A percentile compares a stretch with the other conserved stretches of the same genome.
phyloP scores from a whole-genome alignment of 1,284 basidiomycete genomes.

The Apiotrichum brassicae region DNA sequence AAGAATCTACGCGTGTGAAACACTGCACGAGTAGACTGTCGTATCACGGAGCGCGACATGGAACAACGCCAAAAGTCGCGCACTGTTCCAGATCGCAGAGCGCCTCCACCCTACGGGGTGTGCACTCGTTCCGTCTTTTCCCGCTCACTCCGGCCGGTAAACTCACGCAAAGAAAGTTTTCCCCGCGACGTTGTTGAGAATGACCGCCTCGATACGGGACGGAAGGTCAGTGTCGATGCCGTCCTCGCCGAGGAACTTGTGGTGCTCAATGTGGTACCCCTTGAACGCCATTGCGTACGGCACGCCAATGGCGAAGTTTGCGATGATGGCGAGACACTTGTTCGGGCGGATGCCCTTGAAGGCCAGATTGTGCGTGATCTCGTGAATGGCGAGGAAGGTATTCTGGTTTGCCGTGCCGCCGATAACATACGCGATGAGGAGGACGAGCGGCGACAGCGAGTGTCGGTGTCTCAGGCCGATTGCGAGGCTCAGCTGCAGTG shows the following conservation, averaged over 20 bases:
- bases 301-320: constrained; percentile 87
- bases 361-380: constrained; percentile 96
- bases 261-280: constrained; percentile 91
- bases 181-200: constrained; percentile 89
- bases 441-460: constrained; percentile 65
- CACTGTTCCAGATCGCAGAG: too few species aligned
- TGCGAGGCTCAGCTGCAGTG: constrained; percentile 66
- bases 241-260: constrained; percentile 87
- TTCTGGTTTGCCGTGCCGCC: constrained; percentile 97
- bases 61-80: too few species aligned
- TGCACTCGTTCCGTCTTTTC: too few species aligned
- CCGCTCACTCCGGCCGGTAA: too few species aligned
- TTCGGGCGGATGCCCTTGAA: constrained; percentile 79
- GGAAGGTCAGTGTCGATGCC: constrained; percentile 89
- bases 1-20: too few species aligned
- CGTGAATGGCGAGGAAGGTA: constrained; percentile 93
- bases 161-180: constrained; percentile 95
- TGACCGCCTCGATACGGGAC: constrained; percentile 72
- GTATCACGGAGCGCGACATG: too few species aligned
- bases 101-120: too few species aligned
- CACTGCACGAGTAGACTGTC: too few species aligned
- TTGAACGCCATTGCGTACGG: constrained; percentile 97
- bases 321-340: constrained; percentile 79
- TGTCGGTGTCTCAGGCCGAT: constrained; percentile 59
- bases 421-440: constrained; percentile 73